Percentiles rank a stretch among this genome's conserved stretches.
phyloP scores from a whole-genome alignment of 352 stramenopile species.

The Phytophthora idaei region DNA sequence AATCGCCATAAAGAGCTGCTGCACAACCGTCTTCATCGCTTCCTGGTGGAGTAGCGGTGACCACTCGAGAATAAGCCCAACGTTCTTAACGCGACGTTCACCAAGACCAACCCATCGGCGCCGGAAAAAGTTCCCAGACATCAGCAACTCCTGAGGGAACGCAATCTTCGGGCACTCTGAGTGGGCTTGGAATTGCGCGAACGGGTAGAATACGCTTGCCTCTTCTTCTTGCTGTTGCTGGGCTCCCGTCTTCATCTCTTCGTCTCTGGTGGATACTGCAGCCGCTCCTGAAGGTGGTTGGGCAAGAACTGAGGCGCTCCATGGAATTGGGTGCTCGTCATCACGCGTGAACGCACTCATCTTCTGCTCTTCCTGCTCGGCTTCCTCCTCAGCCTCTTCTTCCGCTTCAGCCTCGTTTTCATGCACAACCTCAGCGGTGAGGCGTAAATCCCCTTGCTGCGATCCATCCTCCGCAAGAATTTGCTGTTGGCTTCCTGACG shows the following conservation, averaged over 20 bases:
- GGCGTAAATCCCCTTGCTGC: slow-evolving; percentile 72
- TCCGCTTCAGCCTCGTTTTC: slow-evolving; percentile 90
- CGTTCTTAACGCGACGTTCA: slow-evolving; percentile 89
- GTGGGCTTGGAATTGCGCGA: slow-evolving; percentile 78
- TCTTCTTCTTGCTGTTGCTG: slow-evolving; percentile 48
- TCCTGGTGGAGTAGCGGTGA: slow-evolving; percentile 76
- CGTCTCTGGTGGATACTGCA: slow-evolving; percentile 6
- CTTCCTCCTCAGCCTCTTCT: slow-evolving; percentile 89
- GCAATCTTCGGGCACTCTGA: slow-evolving; percentile 72
- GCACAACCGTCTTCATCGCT: slow-evolving; percentile 69
- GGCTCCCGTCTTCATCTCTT: slow-evolving; percentile 32
- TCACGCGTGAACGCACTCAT: slow-evolving; percentile 92
- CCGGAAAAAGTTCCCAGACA: slow-evolving; percentile 92
- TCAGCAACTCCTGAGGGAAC: slow-evolving; percentile 69
- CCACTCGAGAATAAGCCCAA: slow-evolving; percentile 90
- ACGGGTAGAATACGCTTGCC: slow-evolving; percentile 79
- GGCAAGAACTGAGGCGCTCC: slow-evolving; percentile 58
- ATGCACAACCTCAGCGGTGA: slow-evolving; percentile 89
- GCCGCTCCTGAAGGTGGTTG: slow-evolving; percentile 26
- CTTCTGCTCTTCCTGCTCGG: slow-evolving; percentile 91
- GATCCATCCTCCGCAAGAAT: slow-evolving; percentile 49
- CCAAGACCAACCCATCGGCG: slow-evolving; percentile 88
- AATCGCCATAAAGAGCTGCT: slow-evolving; percentile 65
- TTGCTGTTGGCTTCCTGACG: slow-evolving; percentile 45
- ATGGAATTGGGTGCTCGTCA: slow-evolving; percentile 88